Conservation (phyloP, 116 monocot genomes). For the Trichopus zeylanicus region DNA sequence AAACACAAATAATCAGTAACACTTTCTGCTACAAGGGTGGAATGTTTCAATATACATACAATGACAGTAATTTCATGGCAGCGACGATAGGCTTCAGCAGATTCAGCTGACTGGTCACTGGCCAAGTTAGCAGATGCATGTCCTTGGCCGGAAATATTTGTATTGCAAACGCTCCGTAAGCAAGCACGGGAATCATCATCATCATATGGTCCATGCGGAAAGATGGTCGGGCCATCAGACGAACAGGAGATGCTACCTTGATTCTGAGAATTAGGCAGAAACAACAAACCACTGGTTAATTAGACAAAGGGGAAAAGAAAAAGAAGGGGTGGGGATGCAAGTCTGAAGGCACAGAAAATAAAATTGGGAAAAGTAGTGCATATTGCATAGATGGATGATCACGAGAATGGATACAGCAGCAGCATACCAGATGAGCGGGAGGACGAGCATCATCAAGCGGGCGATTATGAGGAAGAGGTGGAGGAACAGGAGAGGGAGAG, state of each 20-base stretch:
- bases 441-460: conserved; percentile 10
- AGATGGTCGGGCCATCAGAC: not conserved
- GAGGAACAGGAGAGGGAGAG: conserved; percentile 8
- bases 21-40: no score
- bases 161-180: no score
- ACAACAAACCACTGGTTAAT: not conserved
- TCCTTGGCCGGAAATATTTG: no score
- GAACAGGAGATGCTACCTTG: not conserved
- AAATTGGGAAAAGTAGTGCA: no score
- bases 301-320: not conserved
- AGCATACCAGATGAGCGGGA: no score
- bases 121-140: no score
- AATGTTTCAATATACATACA: no score
- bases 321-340: not conserved
- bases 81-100: conserved; percentile 13
- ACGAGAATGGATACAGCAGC: no score
- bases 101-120: not conserved
- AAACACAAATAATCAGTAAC: not conserved
- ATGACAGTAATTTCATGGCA: conserved; percentile 14
- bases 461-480: not conserved
- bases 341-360: no score
- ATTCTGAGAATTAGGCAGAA: not conserved
- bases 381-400: no score
- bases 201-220: no score
- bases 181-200: no score